Evolutionary conservation across 192 early-diverging fungal species (phyloP).

Genomic region (Geranomyces michiganensis): DNA sequence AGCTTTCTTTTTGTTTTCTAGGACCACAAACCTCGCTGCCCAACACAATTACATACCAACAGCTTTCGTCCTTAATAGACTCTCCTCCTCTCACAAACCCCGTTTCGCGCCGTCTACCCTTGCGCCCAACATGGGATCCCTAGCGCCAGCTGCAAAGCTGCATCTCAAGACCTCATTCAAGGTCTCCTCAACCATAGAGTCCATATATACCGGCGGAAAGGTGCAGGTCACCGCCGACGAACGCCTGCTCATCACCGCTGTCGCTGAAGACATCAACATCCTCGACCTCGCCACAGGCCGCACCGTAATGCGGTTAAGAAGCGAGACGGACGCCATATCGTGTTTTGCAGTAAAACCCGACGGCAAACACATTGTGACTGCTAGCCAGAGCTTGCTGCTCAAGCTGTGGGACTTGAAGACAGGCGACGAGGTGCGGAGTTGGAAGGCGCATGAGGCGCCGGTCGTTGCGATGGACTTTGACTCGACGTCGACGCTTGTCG

Average conservation of each 20-base stretch:
- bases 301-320: slow-evolving; percentile 27
- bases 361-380: slow-evolving; percentile 73
- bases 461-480: slow-evolving; percentile 93
- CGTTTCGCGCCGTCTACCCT: too few relatives aligned
- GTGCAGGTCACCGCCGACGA: slow-evolving; percentile 70
- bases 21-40: too few relatives aligned
- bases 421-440: slow-evolving; percentile 61
- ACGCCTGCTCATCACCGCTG: slow-evolving; percentile 70
- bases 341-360: slow-evolving; percentile 84
- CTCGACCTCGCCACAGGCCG: slow-evolving; percentile 71
- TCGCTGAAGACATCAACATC: slow-evolving; percentile 82
- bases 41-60: too few relatives aligned
- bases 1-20: too few relatives aligned
- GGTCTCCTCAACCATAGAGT: slow-evolving; percentile 68
- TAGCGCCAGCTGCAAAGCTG: slow-evolving; percentile 3
- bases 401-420: slow-evolving; percentile 76
- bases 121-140: too few relatives aligned
- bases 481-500: slow-evolving; percentile 84
- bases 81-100: too few relatives aligned
- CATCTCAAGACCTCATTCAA: slow-evolving; percentile 35
- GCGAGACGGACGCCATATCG: slow-evolving; percentile 83
- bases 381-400: slow-evolving; percentile 79
- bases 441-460: slow-evolving; percentile 91
- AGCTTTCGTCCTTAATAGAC: too few relatives aligned
- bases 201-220: slow-evolving; percentile 90